phyloP scores from a whole-genome alignment of 208 protist species.

The Leishmania aethiopica region DNA sequence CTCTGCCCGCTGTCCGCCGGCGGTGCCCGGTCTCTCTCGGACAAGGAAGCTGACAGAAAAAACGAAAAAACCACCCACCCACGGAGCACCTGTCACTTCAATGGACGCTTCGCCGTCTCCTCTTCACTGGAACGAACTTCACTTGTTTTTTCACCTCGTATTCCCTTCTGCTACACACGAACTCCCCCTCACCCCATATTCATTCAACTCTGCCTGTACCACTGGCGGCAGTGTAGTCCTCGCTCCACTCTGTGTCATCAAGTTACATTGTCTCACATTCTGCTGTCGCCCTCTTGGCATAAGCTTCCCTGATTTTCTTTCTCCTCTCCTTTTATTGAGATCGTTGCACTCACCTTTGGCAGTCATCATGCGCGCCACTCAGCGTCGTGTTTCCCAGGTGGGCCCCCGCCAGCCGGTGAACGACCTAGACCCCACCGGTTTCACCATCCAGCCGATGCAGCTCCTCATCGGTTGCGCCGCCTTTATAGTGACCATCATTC shows the following conservation, averaged over 20 bases:
- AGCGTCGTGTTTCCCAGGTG: constrained; percentile 39
- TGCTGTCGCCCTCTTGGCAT: not conserved
- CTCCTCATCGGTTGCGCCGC: constrained; percentile 60
- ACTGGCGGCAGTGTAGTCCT: constrained; percentile 10
- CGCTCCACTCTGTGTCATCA: not conserved
- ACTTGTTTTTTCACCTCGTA: not conserved
- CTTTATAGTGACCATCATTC: constrained; percentile 87
- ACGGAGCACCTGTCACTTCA: not conserved
- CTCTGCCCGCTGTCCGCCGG: not conserved
- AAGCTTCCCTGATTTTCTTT: not conserved
- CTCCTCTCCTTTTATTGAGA: not conserved
- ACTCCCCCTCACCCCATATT: not conserved
- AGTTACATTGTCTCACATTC: constrained; percentile 5
- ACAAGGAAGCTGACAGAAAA: not conserved
- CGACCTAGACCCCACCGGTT: constrained; percentile 74
- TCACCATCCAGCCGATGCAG: constrained; percentile 77
- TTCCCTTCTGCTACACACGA: no score
- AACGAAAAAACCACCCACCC: not conserved
- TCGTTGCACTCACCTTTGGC: not conserved
- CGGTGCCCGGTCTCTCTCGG: not conserved
- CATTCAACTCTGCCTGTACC: not conserved
- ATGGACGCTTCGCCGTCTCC: not conserved
- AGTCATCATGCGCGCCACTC: constrained; percentile 54
- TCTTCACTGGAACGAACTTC: not conserved
- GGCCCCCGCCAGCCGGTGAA: constrained; percentile 45